Evolutionary conservation across 768 basidiomycete species (phyloP), one percentile per base, ranked within the genome.

Genomic region (Lactarius pseudohatsudake): DNA sequence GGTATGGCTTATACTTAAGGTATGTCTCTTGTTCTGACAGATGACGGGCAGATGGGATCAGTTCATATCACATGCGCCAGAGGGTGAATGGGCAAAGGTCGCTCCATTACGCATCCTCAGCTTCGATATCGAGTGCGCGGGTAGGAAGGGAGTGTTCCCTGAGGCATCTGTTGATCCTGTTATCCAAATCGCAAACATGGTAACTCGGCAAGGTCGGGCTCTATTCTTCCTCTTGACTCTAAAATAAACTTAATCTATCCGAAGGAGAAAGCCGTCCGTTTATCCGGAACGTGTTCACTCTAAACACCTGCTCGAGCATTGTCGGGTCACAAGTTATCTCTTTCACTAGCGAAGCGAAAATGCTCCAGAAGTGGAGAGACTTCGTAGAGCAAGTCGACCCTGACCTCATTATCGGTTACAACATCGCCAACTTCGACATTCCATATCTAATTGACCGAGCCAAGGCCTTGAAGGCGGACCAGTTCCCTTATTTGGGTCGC

Each of bases 41-140:
- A 56, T 6, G 32, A 30, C 45, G 38, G 53, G 7, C 66, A 96
- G 95, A 76, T 94, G 88, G 78, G 84, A 95, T 66, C 81, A 83
- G 26, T 90, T 99, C 72, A 88, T 92, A 62, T 97, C 97, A 2
- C 91, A 99, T 77, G 78, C 89, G 4, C 91, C 97, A 1, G 97
- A 98, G 75, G 96, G 90, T 2, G 82, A 86, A 50, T 98, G 96
- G 92, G 90, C 92, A 2, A 89, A 86, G 68, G 87, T 96, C 59
- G 96, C 97, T 0, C 97, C 97, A 0, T 79, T 98, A 0, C 87
- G 97, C 20, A 92, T 98, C 72, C 82, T 99, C 36, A 96, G 94
- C 72, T 99, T 99, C 72, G 97, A 99, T 85, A 98, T 99, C 72
- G 97, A 99, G 78, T 99, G 97, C 77, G 97, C 97, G 0, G 97